These are phyloP conservation scores for Apiotrichum montevideense DNA, from an alignment of 1,284 basidiomycete genomes.

Conservation along the genomic window DNA sequence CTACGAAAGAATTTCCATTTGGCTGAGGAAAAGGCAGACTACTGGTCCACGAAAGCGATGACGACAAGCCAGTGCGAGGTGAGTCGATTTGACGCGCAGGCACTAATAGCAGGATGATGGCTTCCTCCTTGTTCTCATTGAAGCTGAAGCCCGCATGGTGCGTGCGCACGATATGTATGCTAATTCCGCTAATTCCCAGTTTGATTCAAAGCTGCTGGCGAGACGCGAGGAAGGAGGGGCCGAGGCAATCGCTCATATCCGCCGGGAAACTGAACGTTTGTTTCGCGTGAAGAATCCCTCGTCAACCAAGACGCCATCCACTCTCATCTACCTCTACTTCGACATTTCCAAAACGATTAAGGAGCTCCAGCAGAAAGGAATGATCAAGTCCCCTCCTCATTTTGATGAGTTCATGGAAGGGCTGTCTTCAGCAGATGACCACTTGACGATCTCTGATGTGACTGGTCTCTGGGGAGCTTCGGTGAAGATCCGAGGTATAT, in stretches of 20 bases:
- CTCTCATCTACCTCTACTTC: slow-evolving; percentile 17
- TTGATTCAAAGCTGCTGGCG: slow-evolving; percentile 15
- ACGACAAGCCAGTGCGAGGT: background rate
- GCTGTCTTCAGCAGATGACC: slow-evolving; percentile 43
- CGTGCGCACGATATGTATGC: background rate
- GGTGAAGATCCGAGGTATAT: slow-evolving; percentile 21
- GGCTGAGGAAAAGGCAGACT: slow-evolving; percentile 27
- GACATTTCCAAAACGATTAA: slow-evolving; percentile 12
- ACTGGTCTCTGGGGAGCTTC: slow-evolving; percentile 54
- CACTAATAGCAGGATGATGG: background rate
- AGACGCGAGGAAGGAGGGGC: slow-evolving; percentile 11
- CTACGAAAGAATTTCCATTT: background rate
- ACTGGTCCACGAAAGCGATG: slow-evolving; percentile 2
- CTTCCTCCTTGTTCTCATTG: slow-evolving; percentile 21
- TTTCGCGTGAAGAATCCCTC: background rate
- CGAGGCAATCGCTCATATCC: background rate
- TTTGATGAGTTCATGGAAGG: slow-evolving; percentile 30
- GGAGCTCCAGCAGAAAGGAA: slow-evolving; percentile 1
- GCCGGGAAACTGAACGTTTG: slow-evolving; percentile 3
- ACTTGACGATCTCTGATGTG: slow-evolving; percentile 55
- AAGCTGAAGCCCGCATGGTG: slow-evolving; percentile 27
- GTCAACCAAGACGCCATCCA: slow-evolving; percentile 1
- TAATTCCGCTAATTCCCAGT: slow-evolving; percentile 10
- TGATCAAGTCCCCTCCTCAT: slow-evolving; percentile 5
- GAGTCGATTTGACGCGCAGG: background rate